Conservation (phyloP, 371 early-diverging fungal species). For the Mortierella sp. region DNA sequence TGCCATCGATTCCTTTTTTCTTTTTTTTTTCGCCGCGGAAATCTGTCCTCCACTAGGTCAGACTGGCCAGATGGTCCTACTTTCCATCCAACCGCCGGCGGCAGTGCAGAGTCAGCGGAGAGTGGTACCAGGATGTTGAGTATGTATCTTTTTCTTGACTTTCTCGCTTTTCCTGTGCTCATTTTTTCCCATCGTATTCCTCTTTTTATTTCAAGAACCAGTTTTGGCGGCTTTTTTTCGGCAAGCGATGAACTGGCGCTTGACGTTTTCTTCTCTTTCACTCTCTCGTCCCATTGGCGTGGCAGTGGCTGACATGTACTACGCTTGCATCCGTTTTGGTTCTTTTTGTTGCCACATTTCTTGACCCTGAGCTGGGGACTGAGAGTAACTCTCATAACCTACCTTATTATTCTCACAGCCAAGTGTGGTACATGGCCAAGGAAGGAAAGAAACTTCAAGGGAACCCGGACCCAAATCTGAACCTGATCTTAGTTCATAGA, state of each 20-base stretch:
- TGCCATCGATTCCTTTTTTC: neutral
- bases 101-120: constrained; percentile 6
- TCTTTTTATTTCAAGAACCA: constrained; percentile 3
- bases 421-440: neutral
- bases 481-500: neutral
- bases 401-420: neutral
- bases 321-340: neutral
- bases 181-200: constrained; percentile 1
- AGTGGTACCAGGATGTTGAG: neutral
- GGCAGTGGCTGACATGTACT: neutral
- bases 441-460: neutral
- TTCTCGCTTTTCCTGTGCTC: constrained; percentile 9
- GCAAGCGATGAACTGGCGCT: neutral
- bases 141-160: neutral
- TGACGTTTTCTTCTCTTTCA: neutral
- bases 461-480: neutral
- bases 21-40: neutral
- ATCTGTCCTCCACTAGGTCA: neutral
- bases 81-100: neutral
- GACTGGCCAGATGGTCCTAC: neutral
- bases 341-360: neutral
- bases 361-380: neutral
- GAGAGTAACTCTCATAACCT: neutral
- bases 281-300: neutral
- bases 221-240: neutral